Conservation (phyloP, 345 rosid genomes). For the Syzygium oleosum region DNA sequence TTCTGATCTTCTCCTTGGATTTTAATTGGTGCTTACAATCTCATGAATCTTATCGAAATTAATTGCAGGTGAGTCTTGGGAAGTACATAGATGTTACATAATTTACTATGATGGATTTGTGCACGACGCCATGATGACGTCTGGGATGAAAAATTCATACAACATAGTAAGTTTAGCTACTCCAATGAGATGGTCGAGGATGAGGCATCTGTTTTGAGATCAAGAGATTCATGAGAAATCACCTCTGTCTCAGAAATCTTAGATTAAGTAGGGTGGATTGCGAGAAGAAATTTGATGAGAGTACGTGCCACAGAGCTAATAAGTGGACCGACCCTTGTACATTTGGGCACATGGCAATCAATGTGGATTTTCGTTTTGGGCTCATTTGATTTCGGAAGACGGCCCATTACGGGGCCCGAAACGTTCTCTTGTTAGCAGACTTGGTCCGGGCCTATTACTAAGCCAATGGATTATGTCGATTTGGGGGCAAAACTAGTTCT, state of each 20-base stretch:
- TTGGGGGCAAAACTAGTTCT: background rate
- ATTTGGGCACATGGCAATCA: background rate
- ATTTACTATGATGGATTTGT: background rate
- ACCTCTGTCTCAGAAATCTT: background rate
- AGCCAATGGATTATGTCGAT: background rate
- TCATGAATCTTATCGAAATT: background rate
- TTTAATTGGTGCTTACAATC: accelerated
- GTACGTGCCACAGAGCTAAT: background rate
- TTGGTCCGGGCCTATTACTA: background rate
- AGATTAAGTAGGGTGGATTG: background rate
- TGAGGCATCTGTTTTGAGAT: background rate
- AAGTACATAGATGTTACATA: accelerated
- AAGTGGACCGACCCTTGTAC: background rate
- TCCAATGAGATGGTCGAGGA: background rate
- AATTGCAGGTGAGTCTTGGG: accelerated
- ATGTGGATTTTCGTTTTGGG: background rate
- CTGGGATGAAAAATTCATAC: background rate
- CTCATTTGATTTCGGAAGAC: background rate
- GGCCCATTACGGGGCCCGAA: background rate
- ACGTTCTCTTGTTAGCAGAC: no score
- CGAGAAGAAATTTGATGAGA: background rate
- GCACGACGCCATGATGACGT: accelerated
- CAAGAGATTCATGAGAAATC: background rate
- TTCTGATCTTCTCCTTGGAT: background rate
- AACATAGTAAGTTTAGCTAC: background rate